Percentiles rank a stretch among this genome's conserved stretches.
phyloP scores from a whole-genome alignment of 495 filamentous ascomycete species.

The Penicillium taxi region DNA sequence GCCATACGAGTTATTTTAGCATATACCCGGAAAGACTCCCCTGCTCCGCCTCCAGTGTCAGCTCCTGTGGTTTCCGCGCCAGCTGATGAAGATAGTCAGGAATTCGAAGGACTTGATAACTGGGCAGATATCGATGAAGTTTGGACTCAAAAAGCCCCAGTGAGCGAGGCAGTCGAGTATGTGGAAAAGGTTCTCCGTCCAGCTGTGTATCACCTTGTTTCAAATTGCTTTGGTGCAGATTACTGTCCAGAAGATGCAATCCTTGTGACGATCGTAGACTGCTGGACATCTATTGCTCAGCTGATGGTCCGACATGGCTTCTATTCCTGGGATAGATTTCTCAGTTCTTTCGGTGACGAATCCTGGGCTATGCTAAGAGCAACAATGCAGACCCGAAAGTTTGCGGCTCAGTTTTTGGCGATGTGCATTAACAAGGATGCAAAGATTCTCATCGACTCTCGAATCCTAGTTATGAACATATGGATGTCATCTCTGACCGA shows the following conservation, averaged over 20 bases:
- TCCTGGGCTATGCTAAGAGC: conserved; percentile 56
- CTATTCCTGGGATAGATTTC: conserved; percentile 50
- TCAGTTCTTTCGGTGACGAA: conserved; percentile 46
- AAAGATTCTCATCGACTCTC: conserved; percentile 37
- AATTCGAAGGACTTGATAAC: conserved; percentile 69
- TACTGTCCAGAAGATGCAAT: conserved; percentile 48
- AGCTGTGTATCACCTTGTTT: conserved; percentile 50
- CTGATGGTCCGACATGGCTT: conserved; percentile 36
- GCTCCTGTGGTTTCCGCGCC: conserved; percentile 5
- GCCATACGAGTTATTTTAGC: conserved; percentile 29
- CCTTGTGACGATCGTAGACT: conserved; percentile 47
- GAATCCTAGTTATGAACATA: conserved; percentile 41
- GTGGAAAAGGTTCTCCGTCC: conserved; percentile 42
- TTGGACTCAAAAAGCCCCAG: conserved; percentile 26
- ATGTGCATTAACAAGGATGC: conserved; percentile 45
- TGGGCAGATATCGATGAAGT: conserved; percentile 50
- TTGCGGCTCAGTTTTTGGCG: conserved; percentile 53
- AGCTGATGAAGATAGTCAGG: conserved; percentile 61
- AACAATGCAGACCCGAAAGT: conserved; percentile 59
- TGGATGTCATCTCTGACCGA: conserved; percentile 60
- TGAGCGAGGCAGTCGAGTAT: conserved; percentile 24
- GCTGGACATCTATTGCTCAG: conserved; percentile 52
- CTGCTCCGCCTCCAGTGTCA: conserved; percentile 6
- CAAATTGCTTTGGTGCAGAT: conserved; percentile 63
- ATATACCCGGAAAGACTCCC: conserved; percentile 30